Conservation (phyloP, 805 yeast genomes). For the Gaillardinia entomophila region DNA sequence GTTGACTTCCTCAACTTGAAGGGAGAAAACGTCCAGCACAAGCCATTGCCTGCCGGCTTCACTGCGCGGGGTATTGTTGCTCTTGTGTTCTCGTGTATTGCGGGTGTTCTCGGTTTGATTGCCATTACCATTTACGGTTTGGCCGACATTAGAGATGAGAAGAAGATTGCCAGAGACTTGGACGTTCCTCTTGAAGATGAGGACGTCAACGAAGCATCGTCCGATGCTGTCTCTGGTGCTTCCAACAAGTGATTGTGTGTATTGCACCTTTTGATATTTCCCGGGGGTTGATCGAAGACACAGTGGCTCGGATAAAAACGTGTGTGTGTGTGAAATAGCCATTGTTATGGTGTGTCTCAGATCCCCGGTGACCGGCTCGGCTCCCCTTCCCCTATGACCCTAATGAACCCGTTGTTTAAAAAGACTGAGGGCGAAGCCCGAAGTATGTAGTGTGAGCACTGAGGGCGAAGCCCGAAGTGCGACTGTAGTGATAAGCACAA, state of each 20-base stretch:
- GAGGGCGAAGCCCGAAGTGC: no score
- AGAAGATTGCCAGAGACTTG: constrained; percentile 53
- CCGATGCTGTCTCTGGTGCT: background rate
- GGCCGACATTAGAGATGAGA: constrained; percentile 71
- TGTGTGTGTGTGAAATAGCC: constrained; percentile 9
- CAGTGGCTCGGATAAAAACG: constrained; percentile 8
- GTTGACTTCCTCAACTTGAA: constrained; percentile 57
- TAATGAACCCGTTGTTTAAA: background rate
- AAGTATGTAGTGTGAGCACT: no score
- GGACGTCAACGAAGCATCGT: constrained; percentile 11
- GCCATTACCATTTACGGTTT: constrained; percentile 80
- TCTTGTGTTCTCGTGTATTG: constrained; percentile 78
- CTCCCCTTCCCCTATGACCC: constrained; percentile 3
- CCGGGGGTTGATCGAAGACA: no score
- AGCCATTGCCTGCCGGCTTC: constrained; percentile 77
- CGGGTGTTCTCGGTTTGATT: constrained; percentile 78
- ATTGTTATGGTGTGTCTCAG: constrained; percentile 3
- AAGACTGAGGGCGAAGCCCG: no score
- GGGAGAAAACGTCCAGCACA: constrained; percentile 69
- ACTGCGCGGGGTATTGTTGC: constrained; percentile 95
- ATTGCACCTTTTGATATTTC: no score
- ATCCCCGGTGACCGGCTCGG: constrained; percentile 9
- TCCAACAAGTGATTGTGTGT: no score
- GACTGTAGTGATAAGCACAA: no score
- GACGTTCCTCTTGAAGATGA: constrained; percentile 39